phyloP scores from a whole-genome alignment of 768 basidiomycete species.

The Roridomyces roridus region DNA sequence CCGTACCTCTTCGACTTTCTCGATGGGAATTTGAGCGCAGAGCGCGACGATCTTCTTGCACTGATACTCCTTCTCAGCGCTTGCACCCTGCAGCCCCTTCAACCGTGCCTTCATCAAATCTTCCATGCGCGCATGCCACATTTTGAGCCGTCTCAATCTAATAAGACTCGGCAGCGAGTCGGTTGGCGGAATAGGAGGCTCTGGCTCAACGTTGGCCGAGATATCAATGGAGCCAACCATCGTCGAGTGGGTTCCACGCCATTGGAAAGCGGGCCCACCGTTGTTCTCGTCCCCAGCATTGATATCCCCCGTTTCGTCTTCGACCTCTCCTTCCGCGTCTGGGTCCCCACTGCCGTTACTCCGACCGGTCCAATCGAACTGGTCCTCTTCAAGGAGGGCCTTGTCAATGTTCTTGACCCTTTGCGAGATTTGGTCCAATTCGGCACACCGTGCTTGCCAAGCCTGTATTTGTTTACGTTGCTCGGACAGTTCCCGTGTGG shows the following conservation, averaged over 20 bases:
- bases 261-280: constrained; percentile 72
- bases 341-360: constrained; percentile 29
- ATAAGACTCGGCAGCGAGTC: constrained; percentile 69
- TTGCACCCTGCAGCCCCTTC: constrained; percentile 73
- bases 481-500: constrained; percentile 89
- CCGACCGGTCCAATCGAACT: constrained; percentile 90
- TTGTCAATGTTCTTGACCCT: constrained; percentile 85
- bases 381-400: constrained; percentile 78
- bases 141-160: constrained; percentile 73
- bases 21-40: constrained; percentile 85
- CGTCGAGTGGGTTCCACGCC: constrained; percentile 70
- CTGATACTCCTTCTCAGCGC: constrained; percentile 88
- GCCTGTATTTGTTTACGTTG: constrained; percentile 84
- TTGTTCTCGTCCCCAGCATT: constrained; percentile 26
- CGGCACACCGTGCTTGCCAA: constrained; percentile 75
- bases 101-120: constrained; percentile 74
- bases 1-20: constrained; percentile 90
- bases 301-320: constrained; percentile 34
- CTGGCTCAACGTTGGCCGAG: constrained; percentile 68
- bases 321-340: constrained; percentile 62
- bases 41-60: constrained; percentile 91
- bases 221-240: constrained; percentile 73
- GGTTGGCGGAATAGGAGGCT: constrained; percentile 69
- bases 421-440: constrained; percentile 83
- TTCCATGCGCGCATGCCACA: constrained; percentile 86